These are phyloP conservation scores for Aurantiochytrium sp. DNA, from an alignment of 108 stramenopile genomes.

Conservation along the genomic window DNA sequence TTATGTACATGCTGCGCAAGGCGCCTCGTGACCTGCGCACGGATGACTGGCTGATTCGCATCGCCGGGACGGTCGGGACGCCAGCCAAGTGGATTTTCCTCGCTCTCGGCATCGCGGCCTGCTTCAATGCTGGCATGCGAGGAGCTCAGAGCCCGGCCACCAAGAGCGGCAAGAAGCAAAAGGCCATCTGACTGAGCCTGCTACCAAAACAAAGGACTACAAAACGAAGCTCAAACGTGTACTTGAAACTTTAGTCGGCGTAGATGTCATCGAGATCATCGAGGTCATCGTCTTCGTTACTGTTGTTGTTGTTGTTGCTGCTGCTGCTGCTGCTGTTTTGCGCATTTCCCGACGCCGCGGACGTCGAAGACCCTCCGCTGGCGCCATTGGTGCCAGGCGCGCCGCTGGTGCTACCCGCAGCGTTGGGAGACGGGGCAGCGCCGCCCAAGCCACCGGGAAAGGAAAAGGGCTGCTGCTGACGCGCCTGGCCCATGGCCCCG, in stretches of 20 bases:
- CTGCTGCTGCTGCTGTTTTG: background rate
- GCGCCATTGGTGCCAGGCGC: background rate
- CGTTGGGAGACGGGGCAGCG: background rate
- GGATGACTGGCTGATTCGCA: too few species aligned
- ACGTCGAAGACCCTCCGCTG: background rate
- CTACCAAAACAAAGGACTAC: background rate
- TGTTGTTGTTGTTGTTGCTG: background rate
- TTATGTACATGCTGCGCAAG: too few species aligned
- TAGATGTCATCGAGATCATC: background rate
- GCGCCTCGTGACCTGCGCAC: too few species aligned
- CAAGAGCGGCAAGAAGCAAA: too few species aligned
- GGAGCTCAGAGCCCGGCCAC: too few species aligned
- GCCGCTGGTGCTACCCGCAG: background rate
- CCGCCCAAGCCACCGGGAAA: background rate
- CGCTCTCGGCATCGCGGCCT: too few species aligned
- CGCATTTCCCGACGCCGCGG: background rate
- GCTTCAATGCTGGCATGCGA: too few species aligned
- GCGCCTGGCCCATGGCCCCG: background rate
- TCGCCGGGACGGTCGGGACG: too few species aligned
- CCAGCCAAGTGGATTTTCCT: too few species aligned
- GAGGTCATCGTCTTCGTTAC: background rate
- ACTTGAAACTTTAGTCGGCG: background rate
- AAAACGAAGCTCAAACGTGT: background rate
- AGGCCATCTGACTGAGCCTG: too few species aligned
- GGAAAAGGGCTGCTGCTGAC: background rate